Evolutionary conservation across 2,329 filamentous ascomycete species (phyloP), one percentile per base, ranked within the genome.

Genomic region (Penicillium sp.): DNA sequence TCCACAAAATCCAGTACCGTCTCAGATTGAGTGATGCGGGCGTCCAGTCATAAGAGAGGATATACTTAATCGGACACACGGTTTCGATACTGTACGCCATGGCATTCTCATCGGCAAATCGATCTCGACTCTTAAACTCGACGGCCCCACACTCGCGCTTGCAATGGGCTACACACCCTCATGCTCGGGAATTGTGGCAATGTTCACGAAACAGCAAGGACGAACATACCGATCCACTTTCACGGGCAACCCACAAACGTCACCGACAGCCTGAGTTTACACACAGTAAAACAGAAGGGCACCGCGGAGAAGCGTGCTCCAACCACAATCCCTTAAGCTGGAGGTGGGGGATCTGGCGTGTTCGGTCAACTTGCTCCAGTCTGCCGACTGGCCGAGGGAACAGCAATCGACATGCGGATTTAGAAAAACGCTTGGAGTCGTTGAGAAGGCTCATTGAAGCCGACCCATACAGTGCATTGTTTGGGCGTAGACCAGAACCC

Each of bases 381-480:
- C 42, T 53, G 46, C 54, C 40, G 1, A 34, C 47, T 24, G 47
- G 50, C 22, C 48, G 40, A 51, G 42, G 53, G 5, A 56, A 52
- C 16, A 53, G 55, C 9, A 55, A 59, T 39, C 67, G 63, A 61
- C 57, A 68, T 21, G 50, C 56, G 4, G 61, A 68, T 38, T 55
- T 51, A 24, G 59, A 67, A 10, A 53, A 59, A 11, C 66, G 74
- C 64, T 73, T 76, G 57, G 65, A 72, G 14, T 60, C 68, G 43
- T 62, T 77, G 43, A 70, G 67, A 59, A 70, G 62, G 38, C 60
- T 62, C 14, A 63, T 77, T 18, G 67, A 74, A 36, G 59, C 57
- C 14, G 73, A 77, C 60, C 74, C 76, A 5, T 75, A 73, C 54
- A 60, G 59, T n/a, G 70, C 69, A 29, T 42, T 77, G 3, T 78